These are phyloP conservation scores for Onygenales sp. DNA, from an alignment of 2,329 filamentous ascomycete species.

Conservation along the genomic window DNA sequence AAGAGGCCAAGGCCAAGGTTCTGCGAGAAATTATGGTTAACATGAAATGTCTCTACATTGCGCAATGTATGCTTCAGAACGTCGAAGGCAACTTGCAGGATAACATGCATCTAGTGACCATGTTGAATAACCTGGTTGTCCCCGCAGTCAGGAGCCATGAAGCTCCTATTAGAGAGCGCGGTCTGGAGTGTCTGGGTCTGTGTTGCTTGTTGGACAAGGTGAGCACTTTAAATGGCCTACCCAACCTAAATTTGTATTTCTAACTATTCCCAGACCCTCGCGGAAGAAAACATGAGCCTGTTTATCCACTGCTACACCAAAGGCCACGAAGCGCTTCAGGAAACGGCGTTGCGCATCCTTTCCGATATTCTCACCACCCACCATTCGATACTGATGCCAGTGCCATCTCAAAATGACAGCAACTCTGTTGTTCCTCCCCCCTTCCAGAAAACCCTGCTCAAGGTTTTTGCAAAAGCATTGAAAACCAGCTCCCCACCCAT, in stretches of 20 bases:
- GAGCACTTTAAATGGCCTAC: conserved; percentile 14
- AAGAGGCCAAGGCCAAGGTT: conserved; percentile 57
- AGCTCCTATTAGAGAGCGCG: conserved; percentile 81
- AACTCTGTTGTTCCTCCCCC: conserved; percentile 41
- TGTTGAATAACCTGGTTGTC: conserved; percentile 94
- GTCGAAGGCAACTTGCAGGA: conserved; percentile 79
- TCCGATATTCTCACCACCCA: conserved; percentile 89
- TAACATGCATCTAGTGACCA: conserved; percentile 86
- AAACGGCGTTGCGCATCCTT: conserved; percentile 82
- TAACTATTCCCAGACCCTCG: conserved; percentile 51
- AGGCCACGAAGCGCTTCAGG: conserved; percentile 80
- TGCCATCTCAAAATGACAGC: conserved; percentile 32
- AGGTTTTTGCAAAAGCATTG: conserved; percentile 76
- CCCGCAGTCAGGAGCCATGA: conserved; percentile 91
- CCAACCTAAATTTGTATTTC: not conserved
- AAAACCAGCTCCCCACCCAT: conserved; percentile 60
- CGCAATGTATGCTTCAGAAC: conserved; percentile 94
- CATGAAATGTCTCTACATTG: conserved; percentile 95
- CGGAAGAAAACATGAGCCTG: conserved; percentile 80
- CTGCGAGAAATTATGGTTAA: conserved; percentile 89
- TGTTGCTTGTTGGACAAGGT: conserved; percentile 83
- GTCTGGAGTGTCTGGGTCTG: conserved; percentile 78
- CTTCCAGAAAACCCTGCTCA: conserved; percentile 58
- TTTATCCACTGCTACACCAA: conserved; percentile 96
- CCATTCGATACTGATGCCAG: conserved; percentile 61